These are phyloP conservation scores for Leishmania lainsoni DNA, from an alignment of 208 protist species.

Conservation along the genomic window DNA sequence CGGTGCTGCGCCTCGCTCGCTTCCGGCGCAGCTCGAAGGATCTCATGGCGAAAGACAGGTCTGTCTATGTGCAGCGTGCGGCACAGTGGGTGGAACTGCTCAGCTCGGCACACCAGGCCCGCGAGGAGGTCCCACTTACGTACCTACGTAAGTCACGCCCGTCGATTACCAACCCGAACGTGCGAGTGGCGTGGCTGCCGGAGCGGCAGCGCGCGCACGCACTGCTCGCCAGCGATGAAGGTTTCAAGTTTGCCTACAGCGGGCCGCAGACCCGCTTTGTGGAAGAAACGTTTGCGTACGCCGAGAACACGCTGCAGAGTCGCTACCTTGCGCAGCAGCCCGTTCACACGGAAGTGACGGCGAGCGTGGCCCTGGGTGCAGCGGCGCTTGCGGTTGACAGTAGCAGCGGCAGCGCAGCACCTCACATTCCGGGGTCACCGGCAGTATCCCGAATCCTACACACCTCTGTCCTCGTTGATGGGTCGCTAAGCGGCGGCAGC, in stretches of 20 bases:
- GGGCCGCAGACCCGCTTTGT: slow-evolving; percentile 63
- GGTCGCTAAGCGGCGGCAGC: slow-evolving; percentile 5
- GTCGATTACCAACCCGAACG: slow-evolving; percentile 67
- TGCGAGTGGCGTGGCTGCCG: slow-evolving; percentile 81
- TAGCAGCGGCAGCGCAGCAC: slow-evolving; percentile 7
- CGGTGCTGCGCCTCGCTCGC: slow-evolving; percentile 76
- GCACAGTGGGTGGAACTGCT: slow-evolving; percentile 80
- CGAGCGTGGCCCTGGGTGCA: slow-evolving; percentile 19
- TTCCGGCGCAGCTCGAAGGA: slow-evolving; percentile 60
- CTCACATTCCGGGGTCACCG: not conserved
- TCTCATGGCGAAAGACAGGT: slow-evolving; percentile 76
- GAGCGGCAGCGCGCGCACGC: slow-evolving; percentile 44
- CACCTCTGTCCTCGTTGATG: slow-evolving; percentile 48
- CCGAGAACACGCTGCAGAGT: slow-evolving; percentile 67
- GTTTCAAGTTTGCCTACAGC: slow-evolving; percentile 67
- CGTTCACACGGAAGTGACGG: slow-evolving; percentile 71
- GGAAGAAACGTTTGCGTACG: slow-evolving; percentile 75
- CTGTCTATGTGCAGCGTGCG: slow-evolving; percentile 65
- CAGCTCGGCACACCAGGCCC: slow-evolving; percentile 42
- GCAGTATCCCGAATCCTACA: slow-evolving; percentile 45
- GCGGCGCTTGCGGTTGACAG: slow-evolving; percentile 7
- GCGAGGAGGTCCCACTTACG: slow-evolving; percentile 76
- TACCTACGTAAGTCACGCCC: slow-evolving; percentile 86
- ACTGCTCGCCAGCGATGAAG: slow-evolving; percentile 79
- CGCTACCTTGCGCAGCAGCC: slow-evolving; percentile 75